phyloP scores from a whole-genome alignment of 2,329 filamentous ascomycete species.

The Penicillium sp. region DNA sequence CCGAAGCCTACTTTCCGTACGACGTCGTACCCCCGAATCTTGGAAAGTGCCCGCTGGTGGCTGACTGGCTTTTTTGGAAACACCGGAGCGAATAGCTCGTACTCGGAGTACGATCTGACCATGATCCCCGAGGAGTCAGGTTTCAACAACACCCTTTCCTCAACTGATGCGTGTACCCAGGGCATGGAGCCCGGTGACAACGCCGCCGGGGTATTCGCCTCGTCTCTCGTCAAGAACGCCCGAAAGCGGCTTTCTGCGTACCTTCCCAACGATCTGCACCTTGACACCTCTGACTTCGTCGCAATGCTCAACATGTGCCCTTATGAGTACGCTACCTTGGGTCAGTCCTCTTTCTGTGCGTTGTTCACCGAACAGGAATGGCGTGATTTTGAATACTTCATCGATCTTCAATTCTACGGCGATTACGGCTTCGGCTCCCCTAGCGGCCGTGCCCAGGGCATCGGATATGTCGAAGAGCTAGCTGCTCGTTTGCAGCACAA shows the following conservation, averaged over 20 bases:
- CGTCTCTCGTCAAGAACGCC: conserved; percentile 45
- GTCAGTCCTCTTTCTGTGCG: conserved; percentile 50
- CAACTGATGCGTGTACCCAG: conserved; percentile 35
- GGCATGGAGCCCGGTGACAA: conserved; percentile 22
- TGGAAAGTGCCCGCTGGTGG: conserved; percentile 46
- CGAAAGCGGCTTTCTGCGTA: conserved; percentile 46
- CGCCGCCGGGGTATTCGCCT: conserved; percentile 40
- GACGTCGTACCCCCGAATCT: conserved; percentile 53
- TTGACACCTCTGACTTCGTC: conserved; percentile 50
- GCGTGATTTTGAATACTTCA: conserved; percentile 51
- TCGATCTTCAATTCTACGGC: conserved; percentile 51
- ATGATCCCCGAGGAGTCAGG: conserved; percentile 50
- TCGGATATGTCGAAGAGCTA: conserved; percentile 53
- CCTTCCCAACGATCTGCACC: conserved; percentile 46
- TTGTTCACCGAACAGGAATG: conserved; percentile 55
- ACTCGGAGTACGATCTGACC: conserved; percentile 40
- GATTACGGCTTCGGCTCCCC: conserved; percentile 49
- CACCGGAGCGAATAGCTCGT: conserved; percentile 23
- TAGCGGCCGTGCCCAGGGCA: conserved; percentile 51
- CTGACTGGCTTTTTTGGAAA: conserved; percentile 41
- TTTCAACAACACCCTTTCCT: conserved; percentile 52
- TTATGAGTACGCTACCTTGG: conserved; percentile 52
- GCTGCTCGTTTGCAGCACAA: conserved; percentile 48
- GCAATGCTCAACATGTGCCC: conserved; percentile 52
- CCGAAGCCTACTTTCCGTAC: conserved; percentile 52